Evolutionary conservation across 2,329 filamentous ascomycete species (phyloP).

Genomic region (Escovopsis sp.): DNA sequence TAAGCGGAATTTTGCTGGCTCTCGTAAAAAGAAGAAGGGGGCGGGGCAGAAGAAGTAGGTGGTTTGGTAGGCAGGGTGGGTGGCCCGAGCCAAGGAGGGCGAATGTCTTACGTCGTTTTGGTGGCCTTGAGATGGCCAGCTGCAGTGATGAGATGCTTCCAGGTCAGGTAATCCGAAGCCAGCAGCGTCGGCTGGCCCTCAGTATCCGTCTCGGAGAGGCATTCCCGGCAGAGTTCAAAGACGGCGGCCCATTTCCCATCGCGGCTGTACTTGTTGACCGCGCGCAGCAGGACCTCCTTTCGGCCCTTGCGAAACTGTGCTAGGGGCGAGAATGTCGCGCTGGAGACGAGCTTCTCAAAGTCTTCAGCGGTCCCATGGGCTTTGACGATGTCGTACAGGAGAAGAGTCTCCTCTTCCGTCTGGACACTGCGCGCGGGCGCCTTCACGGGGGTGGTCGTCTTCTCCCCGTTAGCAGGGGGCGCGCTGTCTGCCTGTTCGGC

Average conservation of each 20-base stretch:
- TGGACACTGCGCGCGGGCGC: constrained; percentile 19
- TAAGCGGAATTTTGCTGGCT: too few relatives aligned
- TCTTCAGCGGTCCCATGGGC: constrained; percentile 27
- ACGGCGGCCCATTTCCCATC: constrained; percentile 26
- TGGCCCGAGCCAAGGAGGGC: too few relatives aligned
- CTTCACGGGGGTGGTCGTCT: constrained; percentile 8
- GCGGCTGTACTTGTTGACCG: constrained; percentile 21
- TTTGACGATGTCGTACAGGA: constrained; percentile 32
- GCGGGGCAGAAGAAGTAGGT: too few relatives aligned
- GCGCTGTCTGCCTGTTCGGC: constrained; percentile 23
- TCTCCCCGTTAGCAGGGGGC: too few relatives aligned
- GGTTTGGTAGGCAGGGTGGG: too few relatives aligned
- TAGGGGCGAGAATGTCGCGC: constrained; percentile 25
- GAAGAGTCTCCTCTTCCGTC: constrained; percentile 33
- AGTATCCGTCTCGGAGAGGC: constrained; percentile 24
- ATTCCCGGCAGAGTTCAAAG: constrained; percentile 28
- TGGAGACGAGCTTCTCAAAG: constrained; percentile 22
- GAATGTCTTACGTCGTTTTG: constrained; percentile 20
- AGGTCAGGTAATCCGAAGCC: constrained; percentile 29
- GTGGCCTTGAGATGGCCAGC: constrained; percentile 17
- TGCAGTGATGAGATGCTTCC: constrained; percentile 24
- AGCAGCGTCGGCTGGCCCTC: constrained; percentile 23
- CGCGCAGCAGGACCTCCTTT: constrained; percentile 31
- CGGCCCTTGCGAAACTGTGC: constrained; percentile 29
- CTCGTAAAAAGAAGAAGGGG: too few relatives aligned